These are phyloP conservation scores for Suillus tomentosus DNA, from an alignment of 768 basidiomycete genomes.

Conservation along the genomic window DNA sequence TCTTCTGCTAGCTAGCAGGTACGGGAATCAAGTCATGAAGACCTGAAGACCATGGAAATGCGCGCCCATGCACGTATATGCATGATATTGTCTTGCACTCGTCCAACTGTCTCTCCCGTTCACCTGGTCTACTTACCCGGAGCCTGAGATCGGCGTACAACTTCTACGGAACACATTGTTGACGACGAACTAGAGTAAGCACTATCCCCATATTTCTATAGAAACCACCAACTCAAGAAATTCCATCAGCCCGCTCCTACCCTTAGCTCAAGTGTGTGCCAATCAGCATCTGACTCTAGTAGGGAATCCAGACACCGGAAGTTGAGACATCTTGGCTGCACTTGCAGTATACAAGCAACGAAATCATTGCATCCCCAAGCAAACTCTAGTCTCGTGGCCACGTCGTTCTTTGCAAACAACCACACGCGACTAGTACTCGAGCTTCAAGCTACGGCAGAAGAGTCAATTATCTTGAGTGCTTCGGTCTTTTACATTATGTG, in stretches of 20 bases:
- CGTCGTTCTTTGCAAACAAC: neutral
- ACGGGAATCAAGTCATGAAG: too few relatives aligned
- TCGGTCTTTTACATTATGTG: neutral
- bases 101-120: neutral
- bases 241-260: neutral
- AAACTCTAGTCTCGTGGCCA: neutral
- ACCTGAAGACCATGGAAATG: neutral
- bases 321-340: neutral
- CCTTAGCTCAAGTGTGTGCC: neutral
- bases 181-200: neutral
- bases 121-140: neutral
- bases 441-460: neutral
- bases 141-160: neutral
- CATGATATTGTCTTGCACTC: neutral
- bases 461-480: neutral
- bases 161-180: neutral
- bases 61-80: neutral
- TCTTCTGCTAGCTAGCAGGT: too few relatives aligned
- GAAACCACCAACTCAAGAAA: neutral
- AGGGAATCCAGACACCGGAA: neutral
- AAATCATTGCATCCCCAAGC: neutral
- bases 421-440: neutral
- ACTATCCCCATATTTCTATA: neutral
- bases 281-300: neutral
- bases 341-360: neutral